Base-by-base conservation (phyloP, 2,329 filamentous ascomycete genomes). In the Magnaporthiopsis rhizophila region DNA sequence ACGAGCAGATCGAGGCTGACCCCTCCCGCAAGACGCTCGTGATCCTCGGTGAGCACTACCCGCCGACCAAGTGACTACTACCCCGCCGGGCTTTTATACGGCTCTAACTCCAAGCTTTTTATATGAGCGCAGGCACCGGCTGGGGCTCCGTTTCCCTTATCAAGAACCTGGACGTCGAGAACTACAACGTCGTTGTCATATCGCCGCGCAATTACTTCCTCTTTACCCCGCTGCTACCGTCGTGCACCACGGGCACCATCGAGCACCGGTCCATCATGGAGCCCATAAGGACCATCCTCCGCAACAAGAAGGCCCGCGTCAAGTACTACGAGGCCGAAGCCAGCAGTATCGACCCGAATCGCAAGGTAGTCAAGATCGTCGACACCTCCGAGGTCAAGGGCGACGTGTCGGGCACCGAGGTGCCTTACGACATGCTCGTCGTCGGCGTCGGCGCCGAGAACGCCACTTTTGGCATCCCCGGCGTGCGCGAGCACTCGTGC, bases 211-310 rank as follows among this genome's bases (percentile, higher is more conserved):
- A 99, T 82, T 99, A 97, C 86, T 99, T 99, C 88, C 89, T 99
- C 71, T 99, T 99, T 85, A 99, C 95, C 36, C 95, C 95, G 66
- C 87, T 99, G 66, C 86, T 99, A 67, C 95, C 95, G 69, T 98
- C 94, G 74, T 99, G 95, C 80, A 98, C 95, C 63, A 97, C 94
- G 69, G 95, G 95, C 72, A 90, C 92, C 71, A 95, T 99, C 77
- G 95, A 99, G 84, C 95, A 98, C 82, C 92, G 95, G 76, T 98
- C 93, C 74, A 99, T 99, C 79, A 99, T 99, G 95, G 95, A 99
- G 82, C 95, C 95, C 65, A 89, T 99, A 72, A 92, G 95, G 75
- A 92, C 95, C 76, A 97, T 99, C 77, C 85, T 97, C 71, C 91
- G 93, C 74, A 90, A 95, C 81, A 98, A 98, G 86, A 92, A 91